Base-by-base conservation (phyloP, 176 grass and related monocot species). In the Avena sativa region DNA sequence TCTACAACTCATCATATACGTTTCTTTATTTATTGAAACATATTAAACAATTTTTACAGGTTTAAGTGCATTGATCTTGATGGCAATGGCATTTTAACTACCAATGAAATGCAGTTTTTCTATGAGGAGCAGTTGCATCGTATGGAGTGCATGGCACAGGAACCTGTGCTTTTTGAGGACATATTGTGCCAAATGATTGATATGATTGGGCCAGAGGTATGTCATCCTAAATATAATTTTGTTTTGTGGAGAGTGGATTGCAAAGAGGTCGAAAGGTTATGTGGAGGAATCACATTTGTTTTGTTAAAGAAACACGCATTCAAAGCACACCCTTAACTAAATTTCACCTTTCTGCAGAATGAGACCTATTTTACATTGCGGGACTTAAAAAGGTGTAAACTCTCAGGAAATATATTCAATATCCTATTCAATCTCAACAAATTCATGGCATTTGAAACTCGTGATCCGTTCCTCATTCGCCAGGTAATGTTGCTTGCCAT, bases 401-500 rank as follows among this genome's bases (percentile, higher is more conserved):
- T 99, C 81, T 99, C 97, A 6, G 97, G 97, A 83, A 97, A 97
- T 93, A 91, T 99, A 89, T 99, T 99, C 90, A 99, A 99, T 79
- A 99, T 99, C 72, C 86, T 99, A 77, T 99, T 99, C 88, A 97
- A 99, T 85, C 97, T 99, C 60, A 99, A 97, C 82, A 99, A 99
- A 84, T 99, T 99, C 68, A 99, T 99, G 97, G 94, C 97, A n/a
- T 99, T 99, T 89, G 97, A 99, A 91, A 94, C 92, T 78, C 94
- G 97, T 71, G 97, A 98, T 87, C 97, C 97, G 1, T 98, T 98
- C 87, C 92, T 98, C 68, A 96, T 96, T 93, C 97, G 97, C 59
- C 97, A 98, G 92, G 97, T 98, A 78, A 94, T 74, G 17, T 48
- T 73, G 52, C 30, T 76, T 76, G 60, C 44, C 5, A 73, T 86